Conservation (phyloP, 345 rosid species). For the Schrenkiella parvula region DNA sequence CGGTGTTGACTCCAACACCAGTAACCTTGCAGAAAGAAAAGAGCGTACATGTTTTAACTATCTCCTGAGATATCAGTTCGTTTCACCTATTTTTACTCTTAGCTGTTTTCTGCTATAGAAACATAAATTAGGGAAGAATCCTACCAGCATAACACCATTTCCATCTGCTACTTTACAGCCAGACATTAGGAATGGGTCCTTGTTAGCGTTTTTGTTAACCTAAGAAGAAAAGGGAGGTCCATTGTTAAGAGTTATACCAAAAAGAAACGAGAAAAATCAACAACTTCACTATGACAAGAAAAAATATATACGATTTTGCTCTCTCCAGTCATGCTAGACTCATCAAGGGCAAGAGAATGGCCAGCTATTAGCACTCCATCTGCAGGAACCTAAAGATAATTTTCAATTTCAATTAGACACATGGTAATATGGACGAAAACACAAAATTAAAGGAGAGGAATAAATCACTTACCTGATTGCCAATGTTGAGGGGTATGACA, state of each 20-base stretch:
- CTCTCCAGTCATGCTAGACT: constrained; percentile 99
- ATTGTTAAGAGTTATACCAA: background rate
- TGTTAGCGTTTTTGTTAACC: constrained; percentile 79
- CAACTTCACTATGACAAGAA: background rate
- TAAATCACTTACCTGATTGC: constrained; percentile 66
- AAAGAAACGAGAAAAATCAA: background rate
- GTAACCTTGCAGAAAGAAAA: constrained; percentile 58
- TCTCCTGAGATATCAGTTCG: background rate
- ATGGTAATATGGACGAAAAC: background rate
- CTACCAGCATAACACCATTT: constrained; percentile 87
- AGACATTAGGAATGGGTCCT: constrained; percentile 89
- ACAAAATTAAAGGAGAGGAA: background rate
- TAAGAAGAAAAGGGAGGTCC: constrained; percentile 21
- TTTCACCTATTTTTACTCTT: background rate
- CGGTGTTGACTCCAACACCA: constrained; percentile 90
- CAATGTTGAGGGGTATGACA: constrained; percentile 90
- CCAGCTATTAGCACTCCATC: constrained; percentile 82
- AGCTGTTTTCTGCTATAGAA: background rate
- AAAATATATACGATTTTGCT: constrained; percentile 69
- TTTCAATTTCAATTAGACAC: background rate
- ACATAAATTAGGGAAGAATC: background rate
- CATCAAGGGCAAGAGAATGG: constrained; percentile 86
- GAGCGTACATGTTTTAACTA: background rate
- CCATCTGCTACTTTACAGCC: constrained; percentile 99
- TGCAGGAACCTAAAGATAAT: constrained; percentile 74